Evolutionary conservation across 306 rosid species (phyloP), one percentile per base, ranked within the genome.

Genomic region (Corylus avellana): DNA sequence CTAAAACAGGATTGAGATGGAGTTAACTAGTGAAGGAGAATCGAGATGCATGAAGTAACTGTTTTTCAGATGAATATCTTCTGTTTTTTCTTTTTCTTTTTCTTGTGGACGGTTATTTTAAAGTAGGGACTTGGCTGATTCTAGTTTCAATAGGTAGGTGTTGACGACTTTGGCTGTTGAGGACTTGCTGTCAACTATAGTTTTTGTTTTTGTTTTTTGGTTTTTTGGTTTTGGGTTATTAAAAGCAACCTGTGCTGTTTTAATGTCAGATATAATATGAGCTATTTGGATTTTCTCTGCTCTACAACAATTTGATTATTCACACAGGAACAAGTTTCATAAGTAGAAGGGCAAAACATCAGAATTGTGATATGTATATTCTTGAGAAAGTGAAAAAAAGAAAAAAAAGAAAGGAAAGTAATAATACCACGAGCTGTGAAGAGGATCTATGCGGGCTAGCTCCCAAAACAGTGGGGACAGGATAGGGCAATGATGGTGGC

Each of bases 391-490:
- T 32, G 2, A 32, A 32, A 32, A 1, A 32, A 29, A 29, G 32
- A 29, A 53, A n/a, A 10, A 9, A 14, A 50, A 50, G 2, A 10
- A 12, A 50, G 12, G 12, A 12, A 2, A 22, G 25, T 6, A 22
- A 12, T 22, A 48, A 44, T 35, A 47, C n/a, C 37, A 46, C 46
- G 4, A 35, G 50, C 66, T 73, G 18, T 18, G 47, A 57, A 50
- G n/a, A 47, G n/a, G 74, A 72, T 47, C 42, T 42, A 32, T 57
- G 13, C 39, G 10, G 39, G 44, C 37, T 50, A 56, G 70, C 50
- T 77, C 70, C 75, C 7, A 56, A 71, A 79, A 25, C 64, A 20
- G 84, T 70, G 59, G 81, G 84, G 79, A 76, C 73, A 73, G 72
- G 70, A 39, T 62, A 16, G 62, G 42, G 50, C 76, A 79, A 71